Evolutionary conservation across 2,329 filamentous ascomycete species (phyloP).

Genomic region (Neobulgaria alba): DNA sequence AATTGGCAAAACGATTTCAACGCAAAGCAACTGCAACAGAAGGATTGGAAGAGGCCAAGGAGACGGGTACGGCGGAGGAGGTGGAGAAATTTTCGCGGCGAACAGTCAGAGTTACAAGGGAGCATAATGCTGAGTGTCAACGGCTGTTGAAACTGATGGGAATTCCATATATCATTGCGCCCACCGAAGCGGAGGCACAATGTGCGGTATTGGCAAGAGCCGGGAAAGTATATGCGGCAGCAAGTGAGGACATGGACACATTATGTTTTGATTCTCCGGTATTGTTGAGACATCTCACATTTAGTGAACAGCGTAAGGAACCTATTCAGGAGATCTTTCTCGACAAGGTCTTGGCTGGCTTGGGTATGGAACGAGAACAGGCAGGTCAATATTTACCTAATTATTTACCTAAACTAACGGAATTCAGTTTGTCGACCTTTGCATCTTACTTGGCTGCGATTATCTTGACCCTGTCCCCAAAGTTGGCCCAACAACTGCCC

Average conservation of each 20-base stretch:
- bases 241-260: conserved; percentile 98
- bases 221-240: conserved; percentile 93
- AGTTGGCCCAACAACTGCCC: conserved; percentile 80
- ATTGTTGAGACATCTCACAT: conserved; percentile 84
- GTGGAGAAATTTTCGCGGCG: conserved; percentile 93
- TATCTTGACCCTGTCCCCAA: conserved; percentile 96
- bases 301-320: conserved; percentile 94
- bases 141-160: conserved; percentile 89
- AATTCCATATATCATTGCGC: conserved; percentile 87
- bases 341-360: conserved; percentile 74
- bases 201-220: conserved; percentile 83
- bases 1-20: conserved; percentile 91
- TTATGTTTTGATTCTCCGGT: conserved; percentile 92
- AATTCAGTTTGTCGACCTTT: conserved; percentile 85
- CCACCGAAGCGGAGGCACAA: conserved; percentile 94
- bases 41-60: conserved; percentile 87
- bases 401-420: conserved; percentile 3
- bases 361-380: conserved; percentile 82
- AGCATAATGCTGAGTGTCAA: conserved; percentile 95
- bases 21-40: conserved; percentile 90
- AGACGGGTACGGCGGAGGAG: conserved; percentile 94
- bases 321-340: conserved; percentile 93
- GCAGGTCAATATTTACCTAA: conserved; percentile 35
- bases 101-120: conserved; percentile 88
- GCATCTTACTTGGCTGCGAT: conserved; percentile 94